These are phyloP conservation scores for Pichia nakasei DNA, from an alignment of 805 yeast genomes.

Conservation along the genomic window DNA sequence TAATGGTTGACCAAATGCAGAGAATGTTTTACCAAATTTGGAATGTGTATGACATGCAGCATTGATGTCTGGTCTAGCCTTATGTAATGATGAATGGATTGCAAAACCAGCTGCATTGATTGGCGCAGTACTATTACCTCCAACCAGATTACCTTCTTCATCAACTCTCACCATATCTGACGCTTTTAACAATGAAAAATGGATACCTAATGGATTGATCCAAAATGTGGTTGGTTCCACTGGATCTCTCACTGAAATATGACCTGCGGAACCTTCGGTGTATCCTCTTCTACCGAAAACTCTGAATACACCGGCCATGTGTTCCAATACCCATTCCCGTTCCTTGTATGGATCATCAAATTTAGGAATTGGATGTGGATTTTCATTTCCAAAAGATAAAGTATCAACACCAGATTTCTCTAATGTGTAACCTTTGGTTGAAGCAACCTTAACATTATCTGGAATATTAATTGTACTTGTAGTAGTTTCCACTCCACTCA, in stretches of 20 bases:
- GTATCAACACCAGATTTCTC: not conserved
- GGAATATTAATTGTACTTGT: not conserved
- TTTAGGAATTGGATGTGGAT: not conserved
- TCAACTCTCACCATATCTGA: conserved; percentile 56
- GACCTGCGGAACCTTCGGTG: conserved; percentile 77
- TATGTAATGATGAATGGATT: conserved; percentile 59
- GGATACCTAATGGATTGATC: conserved; percentile 82
- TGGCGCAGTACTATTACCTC: conserved; percentile 36
- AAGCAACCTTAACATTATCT: not conserved
- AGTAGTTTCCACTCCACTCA: not conserved
- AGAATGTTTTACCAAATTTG: conserved; percentile 53
- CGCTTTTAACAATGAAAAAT: conserved; percentile 52
- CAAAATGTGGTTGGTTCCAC: conserved; percentile 71
- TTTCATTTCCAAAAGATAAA: not conserved
- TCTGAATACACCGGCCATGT: conserved; percentile 80
- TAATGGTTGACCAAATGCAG: conserved; percentile 53
- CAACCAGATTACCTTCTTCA: conserved; percentile 48
- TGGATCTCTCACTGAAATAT: conserved; percentile 78
- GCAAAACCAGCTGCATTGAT: conserved; percentile 64
- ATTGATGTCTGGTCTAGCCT: conserved; percentile 57
- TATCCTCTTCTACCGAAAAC: conserved; percentile 70
- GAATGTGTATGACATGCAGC: conserved; percentile 72
- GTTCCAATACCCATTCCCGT: conserved; percentile 46
- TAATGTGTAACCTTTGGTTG: not conserved
- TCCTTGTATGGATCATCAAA: not conserved